A percentile compares a stretch with the other conserved stretches of the same genome.
Conservation (phyloP, 139 green algal species). For the Chlorella sp. region DNA sequence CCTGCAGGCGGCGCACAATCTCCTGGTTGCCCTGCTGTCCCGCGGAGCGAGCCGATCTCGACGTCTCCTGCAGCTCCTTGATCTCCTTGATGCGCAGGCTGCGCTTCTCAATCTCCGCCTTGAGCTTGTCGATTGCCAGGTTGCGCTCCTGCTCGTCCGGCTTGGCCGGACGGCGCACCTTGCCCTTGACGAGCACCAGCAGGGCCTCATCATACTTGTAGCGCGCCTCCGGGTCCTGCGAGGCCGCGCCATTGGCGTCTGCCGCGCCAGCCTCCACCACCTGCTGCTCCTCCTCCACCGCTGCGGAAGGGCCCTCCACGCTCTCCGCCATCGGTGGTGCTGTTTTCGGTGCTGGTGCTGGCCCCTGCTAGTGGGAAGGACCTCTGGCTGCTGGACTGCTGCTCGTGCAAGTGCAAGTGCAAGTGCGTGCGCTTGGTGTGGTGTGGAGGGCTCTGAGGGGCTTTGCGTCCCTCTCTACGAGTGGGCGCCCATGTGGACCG, state of each 20-base stretch:
- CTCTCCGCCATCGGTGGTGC: not conserved
- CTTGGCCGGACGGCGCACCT: slow-evolving; percentile 23
- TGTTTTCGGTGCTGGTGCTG: too few species aligned
- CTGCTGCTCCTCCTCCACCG: not conserved
- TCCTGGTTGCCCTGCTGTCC: slow-evolving; percentile 18
- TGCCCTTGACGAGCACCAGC: slow-evolving; percentile 34
- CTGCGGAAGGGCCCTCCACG: not conserved
- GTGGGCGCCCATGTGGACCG: too few species aligned
- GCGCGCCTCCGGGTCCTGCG: slow-evolving; percentile 6
- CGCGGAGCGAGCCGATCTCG: slow-evolving; percentile 7
- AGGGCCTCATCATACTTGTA: slow-evolving; percentile 28
- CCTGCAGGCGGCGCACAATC: slow-evolving; percentile 17
- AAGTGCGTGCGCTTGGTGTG: too few species aligned
- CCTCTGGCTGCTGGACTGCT: too few species aligned
- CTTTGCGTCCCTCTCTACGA: too few species aligned
- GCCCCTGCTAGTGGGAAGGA: too few species aligned
- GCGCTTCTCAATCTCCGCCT: slow-evolving; percentile 42
- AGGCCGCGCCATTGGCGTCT: not conserved
- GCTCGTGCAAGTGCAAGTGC: too few species aligned
- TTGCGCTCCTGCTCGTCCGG: slow-evolving; percentile 46
- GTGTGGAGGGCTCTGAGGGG: too few species aligned
- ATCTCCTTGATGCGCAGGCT: slow-evolving; percentile 47
- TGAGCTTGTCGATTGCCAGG: slow-evolving; percentile 39
- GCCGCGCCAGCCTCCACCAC: not conserved
- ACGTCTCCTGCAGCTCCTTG: slow-evolving; percentile 36